Evolutionary conservation across 768 basidiomycete species (phyloP).

Genomic region (Mrakia hoshinonis): DNA sequence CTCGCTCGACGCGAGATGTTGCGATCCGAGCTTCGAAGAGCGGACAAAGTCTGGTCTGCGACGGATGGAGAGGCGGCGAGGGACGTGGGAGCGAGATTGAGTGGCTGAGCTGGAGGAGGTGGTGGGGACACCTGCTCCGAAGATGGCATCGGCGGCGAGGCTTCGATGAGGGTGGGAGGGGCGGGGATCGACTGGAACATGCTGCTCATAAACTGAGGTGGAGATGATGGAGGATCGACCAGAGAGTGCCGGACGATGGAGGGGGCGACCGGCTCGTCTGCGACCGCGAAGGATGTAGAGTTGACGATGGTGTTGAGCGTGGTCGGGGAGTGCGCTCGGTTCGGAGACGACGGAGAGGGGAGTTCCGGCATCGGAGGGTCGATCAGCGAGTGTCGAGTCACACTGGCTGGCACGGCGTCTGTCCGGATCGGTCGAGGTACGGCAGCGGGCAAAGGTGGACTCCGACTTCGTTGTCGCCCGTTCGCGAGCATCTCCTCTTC

Average conservation of each 20-base stretch:
- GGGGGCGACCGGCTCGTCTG: not conserved
- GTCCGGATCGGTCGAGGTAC: not conserved
- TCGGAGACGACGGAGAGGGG: not conserved
- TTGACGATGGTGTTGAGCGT: not conserved
- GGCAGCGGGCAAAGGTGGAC: not conserved
- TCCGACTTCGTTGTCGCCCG: not conserved
- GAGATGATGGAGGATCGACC: constrained; percentile 11
- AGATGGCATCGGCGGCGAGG: constrained; percentile 22
- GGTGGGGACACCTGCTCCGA: constrained; percentile 5
- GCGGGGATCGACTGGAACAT: constrained; percentile 14
- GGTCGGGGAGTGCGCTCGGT: not conserved
- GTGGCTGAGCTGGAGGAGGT: not conserved
- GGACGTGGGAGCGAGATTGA: not conserved
- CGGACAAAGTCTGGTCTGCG: constrained; percentile 67
- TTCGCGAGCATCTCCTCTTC: constrained; percentile 2
- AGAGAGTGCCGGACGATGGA: constrained; percentile 24
- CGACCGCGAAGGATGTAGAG: not conserved
- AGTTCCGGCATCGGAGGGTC: constrained; percentile 1
- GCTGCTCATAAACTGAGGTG: constrained; percentile 6
- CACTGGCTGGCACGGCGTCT: not conserved
- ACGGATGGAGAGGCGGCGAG: constrained; percentile 31
- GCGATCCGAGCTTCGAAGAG: constrained; percentile 69
- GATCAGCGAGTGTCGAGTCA: constrained; percentile 9
- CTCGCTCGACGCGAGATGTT: constrained; percentile 82
- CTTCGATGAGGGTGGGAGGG: constrained; percentile 10